phyloP scores from a whole-genome alignment of 345 rosid genomes.

The Eucalyptus coolabah region DNA sequence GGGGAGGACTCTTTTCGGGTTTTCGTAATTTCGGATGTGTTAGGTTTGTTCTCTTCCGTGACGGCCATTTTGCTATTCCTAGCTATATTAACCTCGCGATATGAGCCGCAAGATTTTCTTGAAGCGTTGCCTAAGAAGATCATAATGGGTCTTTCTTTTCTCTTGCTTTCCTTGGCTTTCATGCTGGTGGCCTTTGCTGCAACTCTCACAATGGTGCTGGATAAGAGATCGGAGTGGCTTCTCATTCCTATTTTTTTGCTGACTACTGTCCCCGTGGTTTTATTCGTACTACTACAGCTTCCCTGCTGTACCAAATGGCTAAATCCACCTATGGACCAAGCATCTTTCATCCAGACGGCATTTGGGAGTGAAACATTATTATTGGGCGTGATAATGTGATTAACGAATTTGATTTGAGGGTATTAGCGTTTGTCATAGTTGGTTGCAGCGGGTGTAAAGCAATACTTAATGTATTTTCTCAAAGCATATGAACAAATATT shows the following conservation, averaged over 20 bases:
- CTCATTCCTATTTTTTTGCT: background rate
- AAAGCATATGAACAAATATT: too few relatives aligned
- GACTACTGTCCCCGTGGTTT: background rate
- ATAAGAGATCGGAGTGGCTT: background rate
- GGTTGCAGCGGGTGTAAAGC: fast-evolving
- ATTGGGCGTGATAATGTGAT: too few relatives aligned
- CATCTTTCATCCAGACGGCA: background rate
- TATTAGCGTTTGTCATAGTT: too few relatives aligned
- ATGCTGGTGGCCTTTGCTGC: background rate
- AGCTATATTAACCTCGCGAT: background rate
- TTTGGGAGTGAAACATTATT: background rate
- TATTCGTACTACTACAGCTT: background rate
- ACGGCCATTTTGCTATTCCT: constrained; percentile 8
- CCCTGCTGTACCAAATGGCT: background rate
- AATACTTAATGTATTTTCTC: too few relatives aligned
- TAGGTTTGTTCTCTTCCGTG: background rate
- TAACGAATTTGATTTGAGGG: too few relatives aligned
- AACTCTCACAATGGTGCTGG: background rate
- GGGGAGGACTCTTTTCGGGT: background rate
- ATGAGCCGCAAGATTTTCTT: constrained; percentile 8
- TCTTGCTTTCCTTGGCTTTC: background rate
- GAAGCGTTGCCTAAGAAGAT: background rate
- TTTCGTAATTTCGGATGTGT: constrained; percentile 6
- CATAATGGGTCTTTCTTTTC: background rate
- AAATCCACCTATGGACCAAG: background rate